Percentiles rank a stretch among this genome's conserved stretches.
These are phyloP conservation scores for Nothophoma quercina DNA, from an alignment of 2,329 filamentous ascomycete species.

Conservation along the genomic window DNA sequence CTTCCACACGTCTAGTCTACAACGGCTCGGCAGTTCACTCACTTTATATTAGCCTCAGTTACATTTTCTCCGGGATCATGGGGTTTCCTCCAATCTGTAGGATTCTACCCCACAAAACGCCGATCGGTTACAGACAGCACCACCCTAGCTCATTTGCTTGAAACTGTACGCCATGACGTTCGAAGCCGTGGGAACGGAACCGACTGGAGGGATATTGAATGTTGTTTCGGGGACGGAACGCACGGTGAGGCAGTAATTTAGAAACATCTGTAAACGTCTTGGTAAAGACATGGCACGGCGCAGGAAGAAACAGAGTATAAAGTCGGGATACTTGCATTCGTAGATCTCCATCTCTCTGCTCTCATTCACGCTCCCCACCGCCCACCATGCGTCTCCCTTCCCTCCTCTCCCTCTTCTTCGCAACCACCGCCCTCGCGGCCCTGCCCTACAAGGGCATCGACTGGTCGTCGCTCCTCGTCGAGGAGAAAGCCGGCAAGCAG, in stretches of 20 bases:
- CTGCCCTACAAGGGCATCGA: slow-evolving; percentile 72
- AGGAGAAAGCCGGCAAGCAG: slow-evolving; percentile 66
- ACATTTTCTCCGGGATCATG: slow-evolving; percentile 6
- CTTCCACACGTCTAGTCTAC: slow-evolving; percentile 9
- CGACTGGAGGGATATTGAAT: slow-evolving; percentile 3
- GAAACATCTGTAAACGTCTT: not conserved
- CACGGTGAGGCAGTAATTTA: not conserved
- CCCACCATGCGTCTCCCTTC: slow-evolving; percentile 39
- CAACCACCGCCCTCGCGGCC: slow-evolving; percentile 49
- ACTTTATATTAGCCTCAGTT: slow-evolving; percentile 8
- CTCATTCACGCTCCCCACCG: not conserved
- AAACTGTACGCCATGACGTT: slow-evolving; percentile 12
- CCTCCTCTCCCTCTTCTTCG: slow-evolving; percentile 30
- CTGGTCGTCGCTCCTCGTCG: slow-evolving; percentile 71
- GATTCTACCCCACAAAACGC: slow-evolving; percentile 9
- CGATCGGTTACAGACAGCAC: not conserved
- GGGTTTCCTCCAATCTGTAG: slow-evolving; percentile 18
- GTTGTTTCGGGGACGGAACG: not conserved
- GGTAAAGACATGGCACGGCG: not conserved
- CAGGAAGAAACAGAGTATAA: slow-evolving; percentile 1
- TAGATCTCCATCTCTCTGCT: not conserved
- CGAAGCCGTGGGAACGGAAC: not conserved
- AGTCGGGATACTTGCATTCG: not conserved
- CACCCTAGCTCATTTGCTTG: slow-evolving; percentile 17
- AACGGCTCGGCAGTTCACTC: slow-evolving; percentile 3